Conservation (phyloP, 2,329 filamentous ascomycete genomes). For the Cladosporium halotolerans region DNA sequence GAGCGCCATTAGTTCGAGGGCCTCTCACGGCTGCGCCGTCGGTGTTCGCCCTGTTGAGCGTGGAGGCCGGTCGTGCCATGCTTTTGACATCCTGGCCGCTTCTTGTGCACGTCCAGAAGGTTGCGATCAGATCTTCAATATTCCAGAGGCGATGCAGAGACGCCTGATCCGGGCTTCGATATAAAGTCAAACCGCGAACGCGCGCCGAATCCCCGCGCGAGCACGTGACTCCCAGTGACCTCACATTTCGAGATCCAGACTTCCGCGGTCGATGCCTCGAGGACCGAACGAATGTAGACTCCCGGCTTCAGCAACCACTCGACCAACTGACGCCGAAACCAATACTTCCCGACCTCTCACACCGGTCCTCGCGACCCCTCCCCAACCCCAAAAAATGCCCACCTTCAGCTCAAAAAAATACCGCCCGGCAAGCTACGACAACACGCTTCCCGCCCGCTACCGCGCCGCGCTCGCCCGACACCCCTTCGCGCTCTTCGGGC, state of each 20-base stretch:
- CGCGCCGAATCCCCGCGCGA: not conserved
- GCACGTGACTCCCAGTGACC: not conserved
- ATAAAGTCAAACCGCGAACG: not conserved
- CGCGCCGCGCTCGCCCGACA: constrained; percentile 66
- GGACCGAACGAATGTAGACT: not conserved
- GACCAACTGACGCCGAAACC: not conserved
- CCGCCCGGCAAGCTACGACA: constrained; percentile 58
- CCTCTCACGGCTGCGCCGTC: constrained; percentile 1
- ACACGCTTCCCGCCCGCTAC: constrained; percentile 69
- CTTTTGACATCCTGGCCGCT: not conserved
- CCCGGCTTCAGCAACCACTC: too few species aligned
- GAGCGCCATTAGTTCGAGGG: constrained; percentile 25
- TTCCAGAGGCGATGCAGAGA: too few species aligned
- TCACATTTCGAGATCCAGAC: not conserved
- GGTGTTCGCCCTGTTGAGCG: constrained; percentile 11
- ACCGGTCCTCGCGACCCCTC: not conserved
- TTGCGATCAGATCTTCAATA: too few species aligned
- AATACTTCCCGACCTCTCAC: not conserved
- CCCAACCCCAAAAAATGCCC: constrained; percentile 20
- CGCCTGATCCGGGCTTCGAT: not conserved
- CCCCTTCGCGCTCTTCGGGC: constrained; percentile 86
- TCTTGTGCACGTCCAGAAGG: too few species aligned
- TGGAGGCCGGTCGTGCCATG: constrained; percentile 35
- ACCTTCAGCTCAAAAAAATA: constrained; percentile 44
- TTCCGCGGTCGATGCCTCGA: not conserved